phyloP scores from a whole-genome alignment of 1,284 basidiomycete genomes.

The Ganoderma boninense region DNA sequence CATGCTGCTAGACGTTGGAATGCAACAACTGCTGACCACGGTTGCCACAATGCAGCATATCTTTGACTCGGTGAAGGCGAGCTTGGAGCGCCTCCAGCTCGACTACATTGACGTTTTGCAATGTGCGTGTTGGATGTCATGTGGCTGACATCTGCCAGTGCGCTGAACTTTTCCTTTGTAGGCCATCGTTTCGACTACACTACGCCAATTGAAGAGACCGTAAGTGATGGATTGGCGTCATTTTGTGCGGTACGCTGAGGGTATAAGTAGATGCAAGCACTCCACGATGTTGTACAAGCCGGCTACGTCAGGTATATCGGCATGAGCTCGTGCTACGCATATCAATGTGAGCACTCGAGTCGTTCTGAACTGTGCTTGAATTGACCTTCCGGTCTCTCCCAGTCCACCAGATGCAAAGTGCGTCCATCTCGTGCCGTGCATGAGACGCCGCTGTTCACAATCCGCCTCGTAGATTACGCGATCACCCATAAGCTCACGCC shows the following conservation, averaged over 20 bases:
- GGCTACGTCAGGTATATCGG: constrained; percentile 76
- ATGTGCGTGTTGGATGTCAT: background rate
- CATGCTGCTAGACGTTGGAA: background rate
- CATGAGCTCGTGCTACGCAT: constrained; percentile 55
- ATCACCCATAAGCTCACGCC: constrained; percentile 52
- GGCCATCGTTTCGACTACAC: constrained; percentile 54
- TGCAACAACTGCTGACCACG: background rate
- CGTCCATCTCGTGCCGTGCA: no score
- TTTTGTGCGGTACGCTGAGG: background rate
- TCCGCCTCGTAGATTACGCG: constrained; percentile 38
- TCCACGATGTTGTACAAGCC: constrained; percentile 71
- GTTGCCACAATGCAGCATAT: constrained; percentile 55
- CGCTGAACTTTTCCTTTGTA: background rate
- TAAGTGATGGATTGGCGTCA: constrained; percentile 5
- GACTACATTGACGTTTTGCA: constrained; percentile 70
- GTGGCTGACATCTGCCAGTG: background rate
- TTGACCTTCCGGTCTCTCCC: no score
- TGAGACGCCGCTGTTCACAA: no score
- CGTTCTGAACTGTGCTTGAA: no score
- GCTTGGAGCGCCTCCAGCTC: constrained; percentile 69
- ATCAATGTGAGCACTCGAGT: no score
- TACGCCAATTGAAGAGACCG: constrained; percentile 49
- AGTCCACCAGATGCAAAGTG: constrained; percentile 55
- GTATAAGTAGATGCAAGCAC: constrained; percentile 57
- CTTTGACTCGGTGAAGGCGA: constrained; percentile 76